Evolutionary conservation across 208 protist species (phyloP).

Genomic region (Trypanosoma lewisi): DNA sequence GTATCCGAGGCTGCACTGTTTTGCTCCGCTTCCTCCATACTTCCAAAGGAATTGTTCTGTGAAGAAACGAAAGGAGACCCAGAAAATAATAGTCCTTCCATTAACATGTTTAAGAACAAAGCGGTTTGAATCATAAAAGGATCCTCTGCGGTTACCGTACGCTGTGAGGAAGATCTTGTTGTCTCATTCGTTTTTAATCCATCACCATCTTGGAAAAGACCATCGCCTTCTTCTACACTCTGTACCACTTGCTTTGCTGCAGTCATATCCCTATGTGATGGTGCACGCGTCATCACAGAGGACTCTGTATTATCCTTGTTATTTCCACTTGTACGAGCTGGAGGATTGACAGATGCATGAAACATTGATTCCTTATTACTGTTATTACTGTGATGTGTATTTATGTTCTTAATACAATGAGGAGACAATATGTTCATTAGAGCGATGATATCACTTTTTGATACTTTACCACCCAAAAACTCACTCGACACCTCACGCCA

Average conservation of each 20-base stretch:
- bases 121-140: conserved; percentile 12
- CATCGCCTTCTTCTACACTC: conserved; percentile 13
- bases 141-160: background rate
- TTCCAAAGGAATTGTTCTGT: conserved; percentile 18
- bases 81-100: conserved; percentile 17
- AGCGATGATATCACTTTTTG: conserved; percentile 7
- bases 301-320: conserved; percentile 8
- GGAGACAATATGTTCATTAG: conserved; percentile 11
- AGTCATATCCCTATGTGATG: background rate
- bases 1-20: background rate
- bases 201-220: conserved; percentile 1
- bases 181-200: background rate
- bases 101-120: conserved; percentile 14
- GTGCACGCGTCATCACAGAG: too few relatives aligned
- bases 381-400: background rate
- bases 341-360: background rate
- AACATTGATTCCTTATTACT: background rate
- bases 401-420: conserved; percentile 9
- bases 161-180: background rate
- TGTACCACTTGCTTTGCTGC: background rate
- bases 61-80: background rate
- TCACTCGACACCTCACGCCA: conserved; percentile 16
- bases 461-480: conserved; percentile 10
- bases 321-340: conserved; percentile 12
- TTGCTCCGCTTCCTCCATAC: conserved; percentile 17